Percentiles rank a stretch among this genome's conserved stretches.
Conservation (phyloP, 192 early-diverging fungal genomes). For the Backusella australiensis region DNA sequence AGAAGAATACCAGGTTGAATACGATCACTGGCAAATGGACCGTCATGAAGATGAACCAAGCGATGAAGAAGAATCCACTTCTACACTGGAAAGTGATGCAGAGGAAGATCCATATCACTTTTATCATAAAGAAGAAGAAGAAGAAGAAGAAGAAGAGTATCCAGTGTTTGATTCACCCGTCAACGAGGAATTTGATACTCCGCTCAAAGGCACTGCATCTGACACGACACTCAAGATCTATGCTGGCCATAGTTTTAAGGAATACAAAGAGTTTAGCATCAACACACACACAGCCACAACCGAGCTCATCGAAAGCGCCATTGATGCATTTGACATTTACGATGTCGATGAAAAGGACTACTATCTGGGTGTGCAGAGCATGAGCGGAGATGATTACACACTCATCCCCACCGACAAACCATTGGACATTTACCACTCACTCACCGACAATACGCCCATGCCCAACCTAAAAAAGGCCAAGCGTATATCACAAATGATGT, state of each 20-base stretch:
- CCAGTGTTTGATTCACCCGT: neutral
- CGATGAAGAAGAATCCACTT: constrained; percentile 43
- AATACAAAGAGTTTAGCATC: constrained; percentile 12
- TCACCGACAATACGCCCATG: constrained; percentile 50
- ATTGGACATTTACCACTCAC: constrained; percentile 48
- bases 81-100: neutral
- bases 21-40: constrained; percentile 44
- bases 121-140: constrained; percentile 7
- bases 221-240: constrained; percentile 34
- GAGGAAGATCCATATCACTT: neutral
- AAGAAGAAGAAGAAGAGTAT: neutral
- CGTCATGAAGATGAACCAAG: constrained; percentile 2
- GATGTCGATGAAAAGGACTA: constrained; percentile 23
- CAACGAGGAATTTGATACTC: constrained; percentile 4
- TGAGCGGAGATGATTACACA: constrained; percentile 49
- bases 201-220: neutral
- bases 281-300: constrained; percentile 36
- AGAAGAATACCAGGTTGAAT: constrained; percentile 42
- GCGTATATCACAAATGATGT: constrained; percentile 40
- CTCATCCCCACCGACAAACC: constrained; percentile 51
- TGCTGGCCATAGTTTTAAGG: constrained; percentile 37
- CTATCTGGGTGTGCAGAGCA: constrained; percentile 45
- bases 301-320: constrained; percentile 44
- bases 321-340: constrained; percentile 39
- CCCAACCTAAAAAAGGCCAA: constrained; percentile 42